Conservation (phyloP, 140 eudicot species). For the Ambrosia hybrid region DNA sequence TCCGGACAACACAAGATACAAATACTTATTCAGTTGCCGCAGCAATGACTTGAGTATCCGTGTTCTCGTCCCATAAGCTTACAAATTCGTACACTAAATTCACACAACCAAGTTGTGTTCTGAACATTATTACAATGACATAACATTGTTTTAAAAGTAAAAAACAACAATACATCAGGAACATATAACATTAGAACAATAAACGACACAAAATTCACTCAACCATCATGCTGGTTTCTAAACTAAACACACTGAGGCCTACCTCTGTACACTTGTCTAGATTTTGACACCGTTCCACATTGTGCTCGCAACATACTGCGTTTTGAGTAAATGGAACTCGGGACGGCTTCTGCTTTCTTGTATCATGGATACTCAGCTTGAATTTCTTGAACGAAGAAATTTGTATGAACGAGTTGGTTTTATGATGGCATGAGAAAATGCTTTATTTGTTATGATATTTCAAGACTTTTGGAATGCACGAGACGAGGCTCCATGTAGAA, state of each 20-base stretch:
- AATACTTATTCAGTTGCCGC: no score
- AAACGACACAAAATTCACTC: slow-evolving; percentile 45
- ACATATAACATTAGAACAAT: slow-evolving; percentile 19
- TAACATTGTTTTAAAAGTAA: slow-evolving; percentile 3
- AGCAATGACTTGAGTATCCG: background rate
- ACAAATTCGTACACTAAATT: background rate
- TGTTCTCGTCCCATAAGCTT: background rate
- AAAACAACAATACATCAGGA: slow-evolving; percentile 22
- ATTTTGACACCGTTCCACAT: slow-evolving; percentile 18
- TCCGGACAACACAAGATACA: no score
- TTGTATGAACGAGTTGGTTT: slow-evolving; percentile 12
- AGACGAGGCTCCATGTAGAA: slow-evolving; percentile 90
- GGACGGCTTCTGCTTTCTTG: slow-evolving; percentile 16
- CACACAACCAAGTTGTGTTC: slow-evolving; percentile 24
- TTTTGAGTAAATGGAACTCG: background rate
- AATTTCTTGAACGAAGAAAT: slow-evolving; percentile 20
- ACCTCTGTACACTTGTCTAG: slow-evolving; percentile 75
- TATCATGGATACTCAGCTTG: slow-evolving; percentile 12
- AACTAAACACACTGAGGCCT: slow-evolving; percentile 49
- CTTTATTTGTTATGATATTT: slow-evolving; percentile 19
- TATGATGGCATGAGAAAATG: slow-evolving; percentile 16
- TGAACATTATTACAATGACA: slow-evolving; percentile 32
- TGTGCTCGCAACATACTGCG: slow-evolving; percentile 25
- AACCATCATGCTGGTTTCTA: slow-evolving; percentile 40
- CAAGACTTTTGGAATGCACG: slow-evolving; percentile 84